phyloP scores from a whole-genome alignment of 2,329 filamentous ascomycete species.

The Sporothrix protearum region DNA sequence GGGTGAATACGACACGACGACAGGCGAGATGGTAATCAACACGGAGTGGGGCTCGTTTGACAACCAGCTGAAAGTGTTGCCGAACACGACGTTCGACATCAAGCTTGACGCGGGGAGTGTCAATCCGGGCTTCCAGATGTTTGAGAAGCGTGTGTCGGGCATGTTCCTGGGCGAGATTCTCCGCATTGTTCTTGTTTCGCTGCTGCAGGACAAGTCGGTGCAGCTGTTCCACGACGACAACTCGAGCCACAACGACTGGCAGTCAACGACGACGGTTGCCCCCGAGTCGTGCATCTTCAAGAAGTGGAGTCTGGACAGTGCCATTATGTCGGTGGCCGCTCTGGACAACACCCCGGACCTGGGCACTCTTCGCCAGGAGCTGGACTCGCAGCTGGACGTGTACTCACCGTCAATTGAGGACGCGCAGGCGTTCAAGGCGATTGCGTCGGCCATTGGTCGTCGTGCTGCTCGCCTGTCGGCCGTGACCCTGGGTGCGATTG shows the following conservation, averaged over 20 bases:
- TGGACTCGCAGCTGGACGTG: constrained; percentile 73
- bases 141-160: constrained; percentile 95
- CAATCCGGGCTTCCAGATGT: constrained; percentile 96
- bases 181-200: constrained; percentile 67
- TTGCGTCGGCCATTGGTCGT: constrained; percentile 79
- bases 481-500: constrained; percentile 79
- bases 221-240: constrained; percentile 74
- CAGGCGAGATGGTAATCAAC: constrained; percentile 95
- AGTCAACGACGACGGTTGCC: constrained; percentile 66
- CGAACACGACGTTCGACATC: constrained; percentile 77
- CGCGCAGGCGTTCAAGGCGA: constrained; percentile 78
- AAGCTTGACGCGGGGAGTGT: constrained; percentile 74
- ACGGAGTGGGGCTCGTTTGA: constrained; percentile 99
- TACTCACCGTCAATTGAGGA: constrained; percentile 76
- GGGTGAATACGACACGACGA: constrained; percentile 70
- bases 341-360: constrained; percentile 72
- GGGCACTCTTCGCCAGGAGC: constrained; percentile 68
- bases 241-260: constrained; percentile 65
- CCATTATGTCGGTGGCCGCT: constrained; percentile 82
- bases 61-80: constrained; percentile 83
- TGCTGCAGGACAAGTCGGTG: constrained; percentile 64
- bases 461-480: constrained; percentile 85
- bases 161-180: constrained; percentile 98
- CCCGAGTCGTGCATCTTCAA: constrained; percentile 65
- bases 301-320: constrained; percentile 87